Evolutionary conservation across 2,329 filamentous ascomycete genomes (phyloP).

Genomic region (Grosmannia penicillata): DNA sequence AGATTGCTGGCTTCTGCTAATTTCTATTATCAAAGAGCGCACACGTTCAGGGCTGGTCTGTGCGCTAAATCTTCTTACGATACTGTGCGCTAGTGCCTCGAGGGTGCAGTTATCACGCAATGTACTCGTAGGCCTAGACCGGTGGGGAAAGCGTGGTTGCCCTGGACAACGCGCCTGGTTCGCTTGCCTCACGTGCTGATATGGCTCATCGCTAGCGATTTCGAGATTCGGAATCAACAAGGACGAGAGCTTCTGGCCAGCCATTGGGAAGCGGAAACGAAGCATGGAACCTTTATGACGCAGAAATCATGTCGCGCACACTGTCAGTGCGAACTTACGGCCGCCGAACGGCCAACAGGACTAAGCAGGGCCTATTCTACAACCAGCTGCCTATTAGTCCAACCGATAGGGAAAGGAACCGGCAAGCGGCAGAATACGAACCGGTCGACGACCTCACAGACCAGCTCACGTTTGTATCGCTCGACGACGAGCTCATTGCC

Average conservation of each 20-base stretch:
- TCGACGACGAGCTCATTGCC: slow-evolving; percentile 3
- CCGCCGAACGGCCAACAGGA: slow-evolving; percentile 27
- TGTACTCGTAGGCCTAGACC: too few species aligned
- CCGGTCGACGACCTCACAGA: slow-evolving; percentile 12
- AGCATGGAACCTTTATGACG: slow-evolving; percentile 6
- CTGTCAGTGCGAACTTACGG: slow-evolving; percentile 33
- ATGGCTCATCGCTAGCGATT: too few species aligned
- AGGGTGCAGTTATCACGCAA: not conserved
- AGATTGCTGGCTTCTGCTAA: not conserved
- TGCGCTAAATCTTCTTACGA: not conserved
- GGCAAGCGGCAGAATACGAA: slow-evolving; percentile 9
- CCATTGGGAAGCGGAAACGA: too few species aligned
- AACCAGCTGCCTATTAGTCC: slow-evolving; percentile 37
- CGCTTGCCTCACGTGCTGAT: too few species aligned
- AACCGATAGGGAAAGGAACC: slow-evolving; percentile 16
- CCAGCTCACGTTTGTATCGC: slow-evolving; percentile 9
- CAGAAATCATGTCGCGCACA: slow-evolving; percentile 27
- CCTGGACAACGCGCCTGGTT: not conserved
- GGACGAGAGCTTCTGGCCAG: too few species aligned
- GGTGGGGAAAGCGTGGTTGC: not conserved
- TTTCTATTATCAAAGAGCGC: slow-evolving; percentile 1
- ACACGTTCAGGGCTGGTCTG: not conserved
- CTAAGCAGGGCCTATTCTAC: slow-evolving; percentile 28
- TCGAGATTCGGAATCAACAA: too few species aligned
- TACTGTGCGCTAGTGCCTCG: not conserved